These are phyloP conservation scores for Fusarium sp. DNA, from an alignment of 2,329 filamentous ascomycete species.

Conservation along the genomic window DNA sequence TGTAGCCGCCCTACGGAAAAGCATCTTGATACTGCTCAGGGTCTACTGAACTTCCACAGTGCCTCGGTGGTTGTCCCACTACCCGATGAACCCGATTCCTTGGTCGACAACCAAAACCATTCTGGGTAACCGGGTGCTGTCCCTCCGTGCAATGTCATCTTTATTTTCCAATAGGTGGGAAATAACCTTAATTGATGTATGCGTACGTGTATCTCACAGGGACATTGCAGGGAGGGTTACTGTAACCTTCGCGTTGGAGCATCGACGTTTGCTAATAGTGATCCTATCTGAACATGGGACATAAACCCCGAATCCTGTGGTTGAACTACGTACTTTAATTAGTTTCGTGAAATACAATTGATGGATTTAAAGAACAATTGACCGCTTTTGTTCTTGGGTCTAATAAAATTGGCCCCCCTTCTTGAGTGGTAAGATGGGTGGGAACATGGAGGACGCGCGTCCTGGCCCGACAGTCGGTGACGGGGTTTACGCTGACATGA, in stretches of 20 bases:
- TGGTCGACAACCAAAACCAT: not conserved
- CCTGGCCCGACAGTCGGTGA: not conserved
- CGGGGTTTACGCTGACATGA: not conserved
- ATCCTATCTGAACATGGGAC: not conserved
- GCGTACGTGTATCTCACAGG: not conserved
- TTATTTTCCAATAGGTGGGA: not conserved
- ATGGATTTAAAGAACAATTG: not conserved
- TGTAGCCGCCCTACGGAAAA: not conserved
- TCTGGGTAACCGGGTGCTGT: not conserved
- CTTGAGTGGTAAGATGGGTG: not conserved
- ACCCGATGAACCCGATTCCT: not conserved
- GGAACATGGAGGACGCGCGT: not conserved
- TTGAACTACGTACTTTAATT: not conserved
- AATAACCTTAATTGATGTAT: not conserved
- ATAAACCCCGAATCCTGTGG: not conserved
- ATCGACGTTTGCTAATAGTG: not conserved
- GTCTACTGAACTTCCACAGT: not conserved
- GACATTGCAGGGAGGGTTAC: not conserved
- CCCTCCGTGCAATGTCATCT: not conserved
- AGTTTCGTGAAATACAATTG: not conserved
- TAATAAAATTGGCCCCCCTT: not conserved
- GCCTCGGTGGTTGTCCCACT: not conserved
- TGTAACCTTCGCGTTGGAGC: not conserved
- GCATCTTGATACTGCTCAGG: not conserved
- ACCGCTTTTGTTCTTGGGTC: not conserved